Evolutionary conservation across 495 filamentous ascomycete genomes (phyloP).

Genomic region (Penicillium psychrofluorescens): DNA sequence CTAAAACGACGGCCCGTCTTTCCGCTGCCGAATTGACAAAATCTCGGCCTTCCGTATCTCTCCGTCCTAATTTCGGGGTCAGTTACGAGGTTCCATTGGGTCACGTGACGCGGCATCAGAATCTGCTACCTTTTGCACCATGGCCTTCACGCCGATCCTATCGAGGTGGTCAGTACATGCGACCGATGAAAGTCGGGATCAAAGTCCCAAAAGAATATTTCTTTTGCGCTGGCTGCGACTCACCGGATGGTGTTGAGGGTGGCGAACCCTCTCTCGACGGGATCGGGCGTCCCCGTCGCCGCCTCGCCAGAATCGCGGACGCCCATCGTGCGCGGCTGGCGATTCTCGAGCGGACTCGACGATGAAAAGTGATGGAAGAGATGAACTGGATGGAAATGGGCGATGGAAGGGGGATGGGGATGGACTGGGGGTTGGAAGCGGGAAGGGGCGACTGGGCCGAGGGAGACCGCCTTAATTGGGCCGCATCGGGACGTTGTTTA

Average conservation of each 20-base stretch:
- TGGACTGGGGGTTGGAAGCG: too few species aligned
- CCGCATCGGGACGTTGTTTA: too few species aligned
- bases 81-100: conserved; percentile 5
- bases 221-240: conserved; percentile 10
- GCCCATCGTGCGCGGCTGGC: conserved; percentile 29
- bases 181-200: conserved; percentile 32
- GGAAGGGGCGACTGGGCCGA: too few species aligned
- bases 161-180: conserved; percentile 31
- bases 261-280: conserved; percentile 69
- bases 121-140: conserved; percentile 57
- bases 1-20: conserved; percentile 81
- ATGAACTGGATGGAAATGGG: conserved; percentile 8
- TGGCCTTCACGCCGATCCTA: conserved; percentile 68
- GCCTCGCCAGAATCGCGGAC: conserved; percentile 43
- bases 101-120: conserved; percentile 34
- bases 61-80: conserved; percentile 52
- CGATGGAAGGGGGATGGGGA: too few species aligned
- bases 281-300: conserved; percentile 48
- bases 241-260: conserved; percentile 73
- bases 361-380: conserved; percentile 1
- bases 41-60: conserved; percentile 89
- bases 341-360: background rate
- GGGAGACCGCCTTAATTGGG: too few species aligned
- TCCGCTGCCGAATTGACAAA: conserved; percentile 74
- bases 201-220: conserved; percentile 1